Evolutionary conservation across 2,329 filamentous ascomycete species (phyloP).

Genomic region (Cercospora sp.): DNA sequence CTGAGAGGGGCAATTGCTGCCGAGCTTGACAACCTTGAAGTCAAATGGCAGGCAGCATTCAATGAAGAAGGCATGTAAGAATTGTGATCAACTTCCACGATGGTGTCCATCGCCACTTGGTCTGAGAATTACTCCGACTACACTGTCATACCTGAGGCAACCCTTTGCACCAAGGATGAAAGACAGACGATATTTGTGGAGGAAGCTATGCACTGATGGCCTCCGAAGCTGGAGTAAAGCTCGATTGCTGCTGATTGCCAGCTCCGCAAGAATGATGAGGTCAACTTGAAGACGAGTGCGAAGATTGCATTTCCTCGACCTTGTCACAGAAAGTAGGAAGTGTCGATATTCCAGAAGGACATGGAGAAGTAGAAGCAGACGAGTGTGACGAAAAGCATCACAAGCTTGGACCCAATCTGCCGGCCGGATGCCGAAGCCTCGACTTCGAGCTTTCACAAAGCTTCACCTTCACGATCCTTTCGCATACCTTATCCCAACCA

Average conservation of each 20-base stretch:
- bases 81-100: too few species aligned
- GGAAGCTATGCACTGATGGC: background rate
- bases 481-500: background rate
- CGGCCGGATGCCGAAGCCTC: background rate
- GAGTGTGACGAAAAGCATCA: background rate
- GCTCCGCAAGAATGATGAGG: background rate
- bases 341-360: background rate
- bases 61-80: background rate
- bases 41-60: background rate
- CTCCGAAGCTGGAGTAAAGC: background rate
- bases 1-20: background rate
- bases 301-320: background rate
- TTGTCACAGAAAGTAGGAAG: background rate
- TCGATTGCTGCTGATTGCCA: background rate
- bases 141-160: background rate
- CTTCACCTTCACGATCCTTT: background rate
- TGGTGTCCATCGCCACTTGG: too few species aligned
- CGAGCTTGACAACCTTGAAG: background rate
- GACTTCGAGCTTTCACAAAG: constrained; percentile 6
- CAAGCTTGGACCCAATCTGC: background rate
- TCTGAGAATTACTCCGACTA: background rate
- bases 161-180: background rate
- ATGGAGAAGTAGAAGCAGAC: background rate
- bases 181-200: background rate
- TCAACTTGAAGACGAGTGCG: background rate